These are phyloP conservation scores for Hippophae rhamnoides DNA, from an alignment of 306 rosid genomes.

Conservation along the genomic window DNA sequence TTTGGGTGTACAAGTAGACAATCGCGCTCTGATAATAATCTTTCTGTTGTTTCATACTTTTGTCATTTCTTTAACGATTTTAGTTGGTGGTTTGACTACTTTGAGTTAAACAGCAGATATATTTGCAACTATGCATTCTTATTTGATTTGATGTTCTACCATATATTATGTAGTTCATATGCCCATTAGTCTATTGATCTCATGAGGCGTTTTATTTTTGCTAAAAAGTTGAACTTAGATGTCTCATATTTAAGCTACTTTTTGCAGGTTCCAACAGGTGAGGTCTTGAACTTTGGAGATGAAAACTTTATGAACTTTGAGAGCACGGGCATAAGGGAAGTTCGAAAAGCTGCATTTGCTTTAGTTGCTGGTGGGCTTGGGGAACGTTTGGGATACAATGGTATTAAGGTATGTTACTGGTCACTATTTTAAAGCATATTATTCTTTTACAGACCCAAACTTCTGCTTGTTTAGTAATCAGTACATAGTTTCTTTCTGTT, in stretches of 20 bases:
- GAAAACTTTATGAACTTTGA: constrained; percentile 60
- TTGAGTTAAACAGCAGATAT: no score
- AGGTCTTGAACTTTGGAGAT: constrained; percentile 59
- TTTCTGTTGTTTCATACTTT: no score
- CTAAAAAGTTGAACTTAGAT: background rate
- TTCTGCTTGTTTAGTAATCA: background rate
- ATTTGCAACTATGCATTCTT: no score
- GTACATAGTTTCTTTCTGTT: no score
- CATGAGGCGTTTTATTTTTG: background rate
- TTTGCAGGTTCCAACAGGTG: constrained; percentile 86
- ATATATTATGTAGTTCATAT: no score
- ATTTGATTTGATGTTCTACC: no score
- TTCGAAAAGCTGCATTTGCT: constrained; percentile 72
- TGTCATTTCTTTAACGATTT: no score
- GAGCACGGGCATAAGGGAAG: constrained; percentile 72
- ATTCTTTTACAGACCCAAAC: background rate
- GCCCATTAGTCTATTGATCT: no score
- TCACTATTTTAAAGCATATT: background rate
- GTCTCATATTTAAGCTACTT: constrained; percentile 12
- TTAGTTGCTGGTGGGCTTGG: constrained; percentile 99
- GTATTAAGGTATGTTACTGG: constrained; percentile 57
- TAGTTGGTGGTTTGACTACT: no score
- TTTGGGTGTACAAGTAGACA: no score
- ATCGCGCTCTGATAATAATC: no score
- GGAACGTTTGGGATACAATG: constrained; percentile 91